A percentile compares a stretch with the other conserved stretches of the same genome.
Conservation (phyloP, 2,329 filamentous ascomycete genomes). For the Diaporthe citrichinensis region DNA sequence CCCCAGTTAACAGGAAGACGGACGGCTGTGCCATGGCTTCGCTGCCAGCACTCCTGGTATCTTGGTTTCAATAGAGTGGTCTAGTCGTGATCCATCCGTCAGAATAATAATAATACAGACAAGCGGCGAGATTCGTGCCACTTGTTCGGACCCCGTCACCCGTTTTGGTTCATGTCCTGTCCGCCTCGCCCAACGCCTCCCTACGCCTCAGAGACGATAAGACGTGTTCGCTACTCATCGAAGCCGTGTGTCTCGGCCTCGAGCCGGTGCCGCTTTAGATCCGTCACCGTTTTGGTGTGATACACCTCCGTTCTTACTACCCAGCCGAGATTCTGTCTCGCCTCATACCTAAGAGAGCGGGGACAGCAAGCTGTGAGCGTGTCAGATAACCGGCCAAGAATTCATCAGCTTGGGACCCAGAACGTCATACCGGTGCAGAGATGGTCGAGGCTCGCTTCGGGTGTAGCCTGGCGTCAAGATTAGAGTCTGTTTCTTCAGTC, state of each 20-base stretch:
- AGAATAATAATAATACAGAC: constrained; percentile 37
- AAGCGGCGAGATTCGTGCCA: constrained; percentile 12
- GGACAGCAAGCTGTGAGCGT: constrained; percentile 42
- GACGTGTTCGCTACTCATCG: constrained; percentile 11
- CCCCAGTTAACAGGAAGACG: not conserved
- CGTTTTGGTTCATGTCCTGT: constrained; percentile 14
- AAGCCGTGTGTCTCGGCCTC: not conserved
- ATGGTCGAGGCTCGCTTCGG: constrained; percentile 90
- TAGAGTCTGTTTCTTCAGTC: constrained; percentile 39
- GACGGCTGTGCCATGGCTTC: not conserved
- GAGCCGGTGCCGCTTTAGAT: not conserved
- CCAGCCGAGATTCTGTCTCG: constrained; percentile 25
- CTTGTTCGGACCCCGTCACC: not conserved
- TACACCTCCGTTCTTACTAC: not conserved
- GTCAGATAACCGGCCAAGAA: constrained; percentile 31
- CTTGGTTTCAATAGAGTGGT: constrained; percentile 34
- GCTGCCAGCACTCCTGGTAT: not conserved
- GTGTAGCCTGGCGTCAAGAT: constrained; percentile 79
- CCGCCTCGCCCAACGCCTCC: constrained; percentile 30
- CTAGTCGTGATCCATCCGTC: constrained; percentile 31
- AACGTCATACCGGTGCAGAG: constrained; percentile 51
- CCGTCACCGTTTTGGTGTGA: not conserved
- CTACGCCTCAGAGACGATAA: constrained; percentile 32
- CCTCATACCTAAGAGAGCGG: constrained; percentile 68
- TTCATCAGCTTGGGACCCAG: not conserved